phyloP scores from a whole-genome alignment of 2,329 filamentous ascomycete genomes.

The Ploettnerulaceae sp. region DNA sequence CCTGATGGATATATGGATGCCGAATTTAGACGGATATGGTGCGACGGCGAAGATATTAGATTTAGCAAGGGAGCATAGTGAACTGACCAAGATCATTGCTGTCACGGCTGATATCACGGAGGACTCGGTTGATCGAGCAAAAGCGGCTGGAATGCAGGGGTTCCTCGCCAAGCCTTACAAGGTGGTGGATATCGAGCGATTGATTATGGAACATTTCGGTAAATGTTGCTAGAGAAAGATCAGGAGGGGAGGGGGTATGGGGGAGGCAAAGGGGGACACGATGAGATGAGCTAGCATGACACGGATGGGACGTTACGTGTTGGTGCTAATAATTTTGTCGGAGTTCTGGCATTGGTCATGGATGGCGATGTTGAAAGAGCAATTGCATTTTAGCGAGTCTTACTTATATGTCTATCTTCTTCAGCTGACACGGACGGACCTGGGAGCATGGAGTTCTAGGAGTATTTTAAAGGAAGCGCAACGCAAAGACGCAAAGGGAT shows the following conservation, averaged over 20 bases:
- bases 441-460: background rate
- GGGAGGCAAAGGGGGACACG: background rate
- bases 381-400: background rate
- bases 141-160: constrained; percentile 48
- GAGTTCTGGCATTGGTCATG: background rate
- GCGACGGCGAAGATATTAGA: constrained; percentile 58
- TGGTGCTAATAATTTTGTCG: background rate
- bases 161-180: constrained; percentile 54
- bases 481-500: no score
- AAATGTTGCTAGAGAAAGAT: constrained; percentile 4
- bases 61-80: constrained; percentile 19
- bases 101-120: constrained; percentile 54
- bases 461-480: constrained; percentile 1
- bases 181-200: constrained; percentile 46
- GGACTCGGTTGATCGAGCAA: constrained; percentile 44
- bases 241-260: background rate
- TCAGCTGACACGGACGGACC: no score
- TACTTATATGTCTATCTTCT: no score
- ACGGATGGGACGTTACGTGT: background rate
- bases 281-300: constrained; percentile 1
- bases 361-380: background rate
- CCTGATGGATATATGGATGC: constrained; percentile 74
- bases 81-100: constrained; percentile 40
- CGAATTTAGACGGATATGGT: constrained; percentile 67
- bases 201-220: constrained; percentile 39